These are phyloP conservation scores for Juglanconis sp. DNA, from an alignment of 2,329 filamentous ascomycete genomes.

Conservation along the genomic window DNA sequence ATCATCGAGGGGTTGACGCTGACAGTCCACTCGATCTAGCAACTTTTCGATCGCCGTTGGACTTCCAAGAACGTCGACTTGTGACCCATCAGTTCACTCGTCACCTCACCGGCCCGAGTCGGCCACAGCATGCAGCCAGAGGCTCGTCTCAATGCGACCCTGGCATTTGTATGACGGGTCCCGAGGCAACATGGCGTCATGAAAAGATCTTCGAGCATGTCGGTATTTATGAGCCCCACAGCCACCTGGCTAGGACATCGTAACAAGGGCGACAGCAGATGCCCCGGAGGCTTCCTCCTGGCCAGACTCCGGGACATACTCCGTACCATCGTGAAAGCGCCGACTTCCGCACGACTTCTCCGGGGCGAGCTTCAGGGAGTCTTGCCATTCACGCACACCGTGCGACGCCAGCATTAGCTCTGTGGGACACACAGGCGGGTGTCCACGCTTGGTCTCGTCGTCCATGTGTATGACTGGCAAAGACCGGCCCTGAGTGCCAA, in stretches of 20 bases:
- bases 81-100: background rate
- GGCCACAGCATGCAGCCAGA: conserved; percentile 7
- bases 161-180: background rate
- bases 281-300: background rate
- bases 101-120: background rate
- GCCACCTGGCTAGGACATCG: conserved; percentile 1
- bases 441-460: conserved; percentile 5
- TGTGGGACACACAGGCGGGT: conserved; percentile 7
- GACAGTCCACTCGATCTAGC: background rate
- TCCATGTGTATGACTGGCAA: background rate
- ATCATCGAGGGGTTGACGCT: background rate
- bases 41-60: background rate
- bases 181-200: background rate
- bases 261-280: background rate
- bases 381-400: background rate
- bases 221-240: conserved; percentile 3
- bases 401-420: conserved; percentile 1
- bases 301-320: conserved; percentile 1
- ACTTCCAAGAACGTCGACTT: background rate
- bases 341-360: conserved; percentile 1
- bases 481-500: background rate
- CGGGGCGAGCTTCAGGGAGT: background rate
- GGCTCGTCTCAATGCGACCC: conserved; percentile 8
- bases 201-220: background rate
- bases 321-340: background rate